These are phyloP conservation scores for Exophiala alcalophila DNA, from an alignment of 2,329 filamentous ascomycete species.

Conservation along the genomic window DNA sequence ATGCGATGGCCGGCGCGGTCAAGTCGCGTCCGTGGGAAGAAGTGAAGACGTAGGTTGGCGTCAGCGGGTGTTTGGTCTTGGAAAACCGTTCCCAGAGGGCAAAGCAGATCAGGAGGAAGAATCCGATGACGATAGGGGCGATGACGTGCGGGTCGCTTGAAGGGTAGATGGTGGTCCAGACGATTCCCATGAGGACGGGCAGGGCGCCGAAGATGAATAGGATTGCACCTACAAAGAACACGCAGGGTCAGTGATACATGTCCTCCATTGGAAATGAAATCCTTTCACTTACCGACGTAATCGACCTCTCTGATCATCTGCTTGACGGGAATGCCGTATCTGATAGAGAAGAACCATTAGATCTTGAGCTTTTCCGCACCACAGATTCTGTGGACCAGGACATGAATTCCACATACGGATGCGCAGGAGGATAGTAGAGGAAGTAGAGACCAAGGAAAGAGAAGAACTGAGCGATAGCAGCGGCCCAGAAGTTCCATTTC, in stretches of 20 bases:
- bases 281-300: conserved; percentile 35
- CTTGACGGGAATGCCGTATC: conserved; percentile 36
- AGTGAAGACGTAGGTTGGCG: conserved; percentile 47
- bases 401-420: conserved; percentile 36
- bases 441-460: conserved; percentile 46
- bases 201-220: conserved; percentile 39
- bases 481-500: conserved; percentile 48
- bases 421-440: conserved; percentile 42
- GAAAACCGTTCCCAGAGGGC: conserved; percentile 42
- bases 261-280: conserved; percentile 35
- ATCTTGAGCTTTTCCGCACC: too few relatives aligned
- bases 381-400: too few relatives aligned
- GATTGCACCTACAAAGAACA: conserved; percentile 18
- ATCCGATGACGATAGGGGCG: conserved; percentile 39
- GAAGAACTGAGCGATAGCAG: conserved; percentile 44
- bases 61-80: conserved; percentile 41
- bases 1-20: conserved; percentile 46
- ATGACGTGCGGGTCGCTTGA: conserved; percentile 41
- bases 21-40: conserved; percentile 46
- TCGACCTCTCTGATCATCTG: conserved; percentile 40
- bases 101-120: conserved; percentile 38
- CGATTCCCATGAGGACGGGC: conserved; percentile 42
- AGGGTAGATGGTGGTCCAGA: conserved; percentile 40
- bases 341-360: not conserved
- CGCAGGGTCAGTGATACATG: not conserved